Base-by-base conservation (phyloP, 2,329 filamentous ascomycete genomes). In the Fusarium austroafricanum region DNA sequence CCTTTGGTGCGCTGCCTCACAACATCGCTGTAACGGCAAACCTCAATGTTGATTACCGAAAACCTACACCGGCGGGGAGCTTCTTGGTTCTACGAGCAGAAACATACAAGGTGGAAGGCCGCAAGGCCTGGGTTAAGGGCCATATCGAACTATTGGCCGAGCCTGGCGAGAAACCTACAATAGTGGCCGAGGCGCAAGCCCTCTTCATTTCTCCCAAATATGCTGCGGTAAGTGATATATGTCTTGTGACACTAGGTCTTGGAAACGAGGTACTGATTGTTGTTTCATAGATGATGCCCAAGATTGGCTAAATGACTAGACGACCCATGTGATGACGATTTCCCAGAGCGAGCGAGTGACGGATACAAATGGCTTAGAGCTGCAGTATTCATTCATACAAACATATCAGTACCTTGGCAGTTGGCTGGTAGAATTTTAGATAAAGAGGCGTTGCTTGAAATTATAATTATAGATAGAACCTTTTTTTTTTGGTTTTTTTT, bases 51-150 rank as follows among this genome's bases (percentile, higher is more conserved):
- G 90, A 96, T 79, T 99, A 97, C 80, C 89, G 91, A 72, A 89
- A 88, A 64, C 96, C 96, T 6, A 90, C 92, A 43, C 88, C 87
- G 72, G 93, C 94, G 8, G 87, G 88, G 21, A 87, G 87, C 63
- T 96, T 91, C 75, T 83, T 96, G 29, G 92, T 97, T 42, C 81
- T 99, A 60, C 86, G 87, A 65, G 94, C 93, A 6, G 87, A 89
- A 76, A 97, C 94, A 20, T 90, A 87, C 11, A 94, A 91, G 81
- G 92, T 95, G 2, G 94, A 98, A 76, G 95, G 96, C 2, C 86
- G 96, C 65, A 98, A 98, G 83, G 95, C 94, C 14, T 97, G 93
- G 93, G 93, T 97, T 2, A 90, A 92, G 80, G 96, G 93, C 2
- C 87, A 88, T 71, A 90, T 98, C 73, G 94, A 97, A 85, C 90